A percentile compares a stretch with the other conserved stretches of the same genome.
phyloP scores from a whole-genome alignment of 73 alveolate species.

The Paramecium primaurelia region DNA sequence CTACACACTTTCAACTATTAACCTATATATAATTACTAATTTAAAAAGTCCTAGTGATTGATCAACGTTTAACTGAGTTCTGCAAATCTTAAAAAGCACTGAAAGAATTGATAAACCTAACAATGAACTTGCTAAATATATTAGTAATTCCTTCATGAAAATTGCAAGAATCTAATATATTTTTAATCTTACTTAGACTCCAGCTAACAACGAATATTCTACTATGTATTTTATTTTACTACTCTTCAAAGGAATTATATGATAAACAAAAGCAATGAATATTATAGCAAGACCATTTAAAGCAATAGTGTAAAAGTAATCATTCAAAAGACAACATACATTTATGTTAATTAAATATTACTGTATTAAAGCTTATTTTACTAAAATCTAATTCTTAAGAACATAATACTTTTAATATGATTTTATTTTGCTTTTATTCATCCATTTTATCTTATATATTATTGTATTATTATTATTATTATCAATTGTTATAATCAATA shows the following conservation, averaged over 20 bases:
- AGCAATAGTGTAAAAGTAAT: not conserved
- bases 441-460: not conserved
- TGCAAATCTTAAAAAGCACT: not conserved
- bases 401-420: not conserved
- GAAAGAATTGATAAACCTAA: not conserved
- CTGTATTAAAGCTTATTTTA: not conserved
- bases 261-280: not conserved
- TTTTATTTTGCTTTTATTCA: not conserved
- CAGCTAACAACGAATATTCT: not conserved
- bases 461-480: not conserved
- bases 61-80: not conserved
- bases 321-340: slow-evolving; percentile 19
- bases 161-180: not conserved
- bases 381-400: not conserved
- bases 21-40: not conserved
- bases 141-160: not conserved
- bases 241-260: not conserved
- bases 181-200: not conserved
- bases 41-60: not conserved
- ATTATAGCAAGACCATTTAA: not conserved
- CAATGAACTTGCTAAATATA: not conserved
- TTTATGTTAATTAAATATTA: not conserved
- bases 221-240: not conserved
- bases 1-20: slow-evolving; percentile 15
- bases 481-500: too few relatives aligned